Evolutionary conservation across 1,284 basidiomycete species (phyloP), one percentile per base, ranked within the genome.

Genomic region (Caloboletus firmus): DNA sequence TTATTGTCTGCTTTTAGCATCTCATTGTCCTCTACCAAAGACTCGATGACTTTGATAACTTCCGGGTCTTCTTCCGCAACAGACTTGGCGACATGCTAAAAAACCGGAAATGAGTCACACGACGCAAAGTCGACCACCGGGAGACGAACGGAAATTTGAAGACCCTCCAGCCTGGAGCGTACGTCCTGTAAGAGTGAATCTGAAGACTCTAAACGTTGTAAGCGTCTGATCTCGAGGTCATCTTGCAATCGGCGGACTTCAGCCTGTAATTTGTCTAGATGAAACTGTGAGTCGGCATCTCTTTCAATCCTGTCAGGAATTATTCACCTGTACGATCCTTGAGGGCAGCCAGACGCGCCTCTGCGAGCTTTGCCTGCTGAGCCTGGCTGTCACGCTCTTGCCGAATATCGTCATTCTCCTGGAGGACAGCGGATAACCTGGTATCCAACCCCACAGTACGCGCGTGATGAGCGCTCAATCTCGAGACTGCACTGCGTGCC

Each of bases 1-100:
- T 81, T 79, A 54, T 91, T 91, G 63, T 93, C 91, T 31, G 83
- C 83, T 70, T 91, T 91, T 54, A 95, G 72, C 28, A 79, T 78
- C 60, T 94, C 89, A 63, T 94, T 95, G 64, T 92, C 88, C 30
- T 85, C 83, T 10, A 94, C 91, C 15, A 95, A 76, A 13, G 87
- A 84, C 67, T 93, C 90, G 9, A 95, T 75, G 7, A 93, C 83
- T 54, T 80, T 77, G 32, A 79, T 83, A 13, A 89, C 72, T 64
- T 89, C 87, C 17, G 77, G 69, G 54, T 84, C 77, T 37, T 83
- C 82, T 26, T 71, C 64, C 35, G 74, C 62, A 17, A 75, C 64
- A 10, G 76, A 71, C 43, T 73, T 71, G 13, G 78, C 75, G 12
- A 76, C 59, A 66, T 82, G 74, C 77, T 82, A 59, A 52, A 28